Conservation (phyloP, 306 rosid genomes). For the Luffa aegyptiaca region DNA sequence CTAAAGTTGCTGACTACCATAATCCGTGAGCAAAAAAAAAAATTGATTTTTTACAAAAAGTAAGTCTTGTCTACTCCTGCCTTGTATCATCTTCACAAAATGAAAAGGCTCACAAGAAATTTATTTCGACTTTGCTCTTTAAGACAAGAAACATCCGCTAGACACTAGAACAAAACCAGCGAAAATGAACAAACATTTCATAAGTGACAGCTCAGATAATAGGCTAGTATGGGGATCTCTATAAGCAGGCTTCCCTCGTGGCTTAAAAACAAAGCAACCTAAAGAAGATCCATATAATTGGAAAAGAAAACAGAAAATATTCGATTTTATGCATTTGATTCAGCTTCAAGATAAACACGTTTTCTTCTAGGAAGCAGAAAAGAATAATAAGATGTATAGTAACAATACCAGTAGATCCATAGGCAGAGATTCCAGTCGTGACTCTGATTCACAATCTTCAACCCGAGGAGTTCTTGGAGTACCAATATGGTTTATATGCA, state of each 20-base stretch:
- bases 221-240: neutral
- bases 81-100: neutral
- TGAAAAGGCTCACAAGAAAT: neutral
- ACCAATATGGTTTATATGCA: conserved; percentile 31
- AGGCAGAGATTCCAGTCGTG: conserved; percentile 76
- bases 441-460: conserved; percentile 47
- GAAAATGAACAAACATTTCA: neutral
- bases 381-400: neutral
- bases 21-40: neutral
- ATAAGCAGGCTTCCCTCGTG: neutral
- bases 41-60: neutral
- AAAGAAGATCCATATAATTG: neutral
- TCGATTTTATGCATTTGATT: neutral
- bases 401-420: conserved; percentile 66
- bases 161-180: neutral
- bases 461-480: conserved; percentile 60
- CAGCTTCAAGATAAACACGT: neutral
- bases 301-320: neutral
- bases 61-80: neutral
- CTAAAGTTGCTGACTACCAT: neutral
- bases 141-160: neutral
- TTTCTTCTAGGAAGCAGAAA: neutral
- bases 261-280: neutral
- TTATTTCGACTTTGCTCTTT: neutral
- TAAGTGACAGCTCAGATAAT: neutral